Percentiles rank a stretch among this genome's conserved stretches.
Evolutionary conservation across 1,284 basidiomycete species (phyloP).

Genomic region (Sanguinoderma infundibulare): DNA sequence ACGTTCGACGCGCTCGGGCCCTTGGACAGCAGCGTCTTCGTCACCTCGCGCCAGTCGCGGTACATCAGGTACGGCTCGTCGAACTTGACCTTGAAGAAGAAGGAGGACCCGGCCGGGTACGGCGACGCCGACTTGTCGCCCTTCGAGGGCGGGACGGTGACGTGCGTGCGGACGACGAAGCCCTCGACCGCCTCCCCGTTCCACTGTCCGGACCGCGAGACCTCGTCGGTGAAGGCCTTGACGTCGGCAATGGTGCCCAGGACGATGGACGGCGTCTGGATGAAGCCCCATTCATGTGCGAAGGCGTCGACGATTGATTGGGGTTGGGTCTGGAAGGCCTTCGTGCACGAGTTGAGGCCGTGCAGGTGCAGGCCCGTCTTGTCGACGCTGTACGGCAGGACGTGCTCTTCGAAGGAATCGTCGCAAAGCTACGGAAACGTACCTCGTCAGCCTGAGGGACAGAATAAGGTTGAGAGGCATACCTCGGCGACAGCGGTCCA

Average conservation of each 20-base stretch:
- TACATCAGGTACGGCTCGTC: constrained; percentile 99
- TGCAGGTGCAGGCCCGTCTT: constrained; percentile 94
- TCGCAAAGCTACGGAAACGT: constrained; percentile 80
- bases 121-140: constrained; percentile 46
- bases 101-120: constrained; percentile 80
- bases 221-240: constrained; percentile 70
- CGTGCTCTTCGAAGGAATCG: constrained; percentile 98
- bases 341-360: constrained; percentile 82
- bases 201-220: constrained; percentile 78
- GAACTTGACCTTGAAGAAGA: constrained; percentile 99
- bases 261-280: constrained; percentile 71
- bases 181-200: constrained; percentile 91
- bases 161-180: constrained; percentile 89
- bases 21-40: constrained; percentile 71
- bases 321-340: constrained; percentile 76
- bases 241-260: constrained; percentile 75
- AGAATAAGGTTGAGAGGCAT: constrained; percentile 26
- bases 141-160: constrained; percentile 48
- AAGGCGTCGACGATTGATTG: constrained; percentile 78
- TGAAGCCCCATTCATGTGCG: constrained; percentile 92
- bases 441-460: background rate
- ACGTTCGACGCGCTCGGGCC: constrained; percentile 40
- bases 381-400: constrained; percentile 82
- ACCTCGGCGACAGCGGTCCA: constrained; percentile 94
- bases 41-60: constrained; percentile 96